Evolutionary conservation across 768 basidiomycete genomes (phyloP), one percentile per base, ranked within the genome.

Genomic region (Pluteus cervinus): DNA sequence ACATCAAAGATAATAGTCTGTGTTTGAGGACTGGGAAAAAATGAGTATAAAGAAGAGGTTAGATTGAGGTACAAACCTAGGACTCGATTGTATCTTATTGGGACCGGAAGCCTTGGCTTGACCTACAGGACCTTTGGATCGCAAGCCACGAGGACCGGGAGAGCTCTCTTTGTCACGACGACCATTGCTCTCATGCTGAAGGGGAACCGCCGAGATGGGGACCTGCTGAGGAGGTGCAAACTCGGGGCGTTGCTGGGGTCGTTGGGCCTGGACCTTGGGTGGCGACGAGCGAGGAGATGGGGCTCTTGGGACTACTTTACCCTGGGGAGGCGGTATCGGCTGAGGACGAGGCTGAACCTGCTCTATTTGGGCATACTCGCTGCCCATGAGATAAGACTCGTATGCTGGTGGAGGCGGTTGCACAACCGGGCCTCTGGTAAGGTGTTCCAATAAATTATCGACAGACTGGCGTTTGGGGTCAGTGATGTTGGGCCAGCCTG

Each of bases 381-480:
- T 47, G 42, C 60, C 53, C 39, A 52, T 58, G 35, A 68, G 44
- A 45, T 73, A 73, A 7, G 70, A 47, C 50, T 66, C 76, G 51
- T 71, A 72, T 6, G 66, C 58, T 2, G 66, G 56, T 16, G 65
- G 57, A 22, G 63, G 61, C 5, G 53, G 55, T 45, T 62, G 63
- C 43, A 58, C 39, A 12, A 58, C 53, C 39, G 72, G 73, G 18
- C 61, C 61, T 43, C 79, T 69, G 17, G 79, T 79, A 5, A 87
- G 56, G 49, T 84, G 79, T 41, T 87, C 85, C 47, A 88, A 65
- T 24, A 88, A 62, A 49, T 88, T 87, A 51, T 89, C 86, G 35
- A 88, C 82, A 1, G 86, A 88, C 54, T 85, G 84, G 42, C 82
- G 73, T 62, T 87, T 87, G 22, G 86, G 80, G 47, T 84, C 73